Conservation (phyloP, 306 rosid genomes). For the Acmispon strigosus region DNA sequence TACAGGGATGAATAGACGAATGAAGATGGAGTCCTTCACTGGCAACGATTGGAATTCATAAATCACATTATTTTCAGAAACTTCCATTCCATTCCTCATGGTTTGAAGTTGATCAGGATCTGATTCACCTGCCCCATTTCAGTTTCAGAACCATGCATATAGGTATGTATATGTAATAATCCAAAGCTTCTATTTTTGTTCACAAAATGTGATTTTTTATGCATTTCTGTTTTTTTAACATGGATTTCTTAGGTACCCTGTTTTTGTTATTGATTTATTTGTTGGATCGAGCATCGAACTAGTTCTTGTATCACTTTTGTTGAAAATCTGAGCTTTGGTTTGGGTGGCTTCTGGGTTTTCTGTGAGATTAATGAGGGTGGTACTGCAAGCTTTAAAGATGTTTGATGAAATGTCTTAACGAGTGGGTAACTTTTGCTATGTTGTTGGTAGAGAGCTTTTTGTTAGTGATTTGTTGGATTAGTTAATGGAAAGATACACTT, state of each 20-base stretch:
- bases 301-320: not conserved
- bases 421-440: constrained; percentile 6
- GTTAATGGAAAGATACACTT: constrained; percentile 12
- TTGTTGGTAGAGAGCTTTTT: not conserved
- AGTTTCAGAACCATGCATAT: constrained; percentile 43
- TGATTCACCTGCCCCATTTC: constrained; percentile 34
- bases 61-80: constrained; percentile 19
- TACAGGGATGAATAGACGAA: constrained; percentile 23
- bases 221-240: not conserved
- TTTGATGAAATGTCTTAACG: constrained; percentile 19
- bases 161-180: constrained; percentile 40
- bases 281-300: constrained; percentile 25
- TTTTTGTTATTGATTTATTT: constrained; percentile 18
- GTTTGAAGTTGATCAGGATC: constrained; percentile 57
- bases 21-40: constrained; percentile 22
- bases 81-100: constrained; percentile 35
- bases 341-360: constrained; percentile 26
- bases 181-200: constrained; percentile 20
- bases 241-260: constrained; percentile 15
- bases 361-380: constrained; percentile 15
- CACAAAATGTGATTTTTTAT: not conserved
- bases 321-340: constrained; percentile 29
- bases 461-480: constrained; percentile 10
- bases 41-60: constrained; percentile 21
- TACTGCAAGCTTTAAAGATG: not conserved